Evolutionary conservation across 164 flowering plant species (phyloP), one percentile per base, ranked within the genome.

Genomic region (Tetrastigma voinierianum): DNA sequence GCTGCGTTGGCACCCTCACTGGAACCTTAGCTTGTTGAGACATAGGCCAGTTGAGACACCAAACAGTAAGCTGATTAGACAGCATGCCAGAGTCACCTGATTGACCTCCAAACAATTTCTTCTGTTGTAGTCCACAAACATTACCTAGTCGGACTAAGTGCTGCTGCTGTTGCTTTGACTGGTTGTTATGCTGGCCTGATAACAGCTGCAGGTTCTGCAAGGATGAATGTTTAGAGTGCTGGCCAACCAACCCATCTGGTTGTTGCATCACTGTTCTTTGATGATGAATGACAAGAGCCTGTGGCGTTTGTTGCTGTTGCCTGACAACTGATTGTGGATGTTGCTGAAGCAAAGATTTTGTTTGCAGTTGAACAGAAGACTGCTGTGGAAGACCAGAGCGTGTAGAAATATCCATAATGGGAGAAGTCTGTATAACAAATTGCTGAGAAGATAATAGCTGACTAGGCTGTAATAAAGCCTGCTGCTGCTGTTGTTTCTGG

Each of bases 391-490:
- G 74, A 69, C 73, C 63, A 57, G 90, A 68, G 0, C 77, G 71
- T 57, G 80, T 75, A 54, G 87, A 74, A 32, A 32, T 32, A 32
- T 32, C 40, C 0, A 32, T 32, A 7, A 32, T 32, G 40, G 40
- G 40, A 18, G 90, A 67, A 44, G 84, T 70, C 76, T 81, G 87
- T 81, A 82, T 75, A 45, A 78, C 75, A 65, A 86, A 57, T 70
- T 87, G 95, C 74, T 86, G 92, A 65, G 87, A 71, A 62, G 86
- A 57, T 54, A 86, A 96, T 79, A 86, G 68, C 63, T 85, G 91
- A 77, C 51, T 86, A n/a, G 83, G 74, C 59, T 84, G 96, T 67
- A 84, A 62, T 11, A 79, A 61, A 64, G 78, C 76, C 61, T 77
- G 88, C 66, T 84, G 90, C 65, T 69, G 71, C 61, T 74, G 84